Percentiles rank a stretch among this genome's conserved stretches.
Conservation (phyloP, 768 basidiomycete genomes). For the Lentinula boryana region DNA sequence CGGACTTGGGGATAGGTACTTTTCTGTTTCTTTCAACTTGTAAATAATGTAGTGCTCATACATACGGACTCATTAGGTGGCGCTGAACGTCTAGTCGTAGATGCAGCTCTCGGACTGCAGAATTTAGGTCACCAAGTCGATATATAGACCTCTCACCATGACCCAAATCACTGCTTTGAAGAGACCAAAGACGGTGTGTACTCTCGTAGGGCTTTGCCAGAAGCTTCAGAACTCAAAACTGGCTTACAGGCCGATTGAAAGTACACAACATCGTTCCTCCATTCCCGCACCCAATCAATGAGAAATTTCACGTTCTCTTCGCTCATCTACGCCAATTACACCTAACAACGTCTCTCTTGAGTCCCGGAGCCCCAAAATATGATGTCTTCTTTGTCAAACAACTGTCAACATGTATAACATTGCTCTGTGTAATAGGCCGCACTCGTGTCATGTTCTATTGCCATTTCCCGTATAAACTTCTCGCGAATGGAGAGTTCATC, state of each 20-base stretch:
- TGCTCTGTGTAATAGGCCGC: constrained; percentile 58
- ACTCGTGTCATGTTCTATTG: constrained; percentile 96
- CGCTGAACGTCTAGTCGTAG: constrained; percentile 91
- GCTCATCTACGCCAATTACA: constrained; percentile 88
- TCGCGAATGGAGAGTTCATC: constrained; percentile 62
- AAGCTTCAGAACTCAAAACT: constrained; percentile 19
- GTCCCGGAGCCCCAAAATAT: constrained; percentile 39
- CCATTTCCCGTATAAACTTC: constrained; percentile 95
- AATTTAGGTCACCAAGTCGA: constrained; percentile 80
- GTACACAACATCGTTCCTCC: constrained; percentile 70
- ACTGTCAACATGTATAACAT: constrained; percentile 85
- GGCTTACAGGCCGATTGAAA: constrained; percentile 60
- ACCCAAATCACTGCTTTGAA: constrained; percentile 83
- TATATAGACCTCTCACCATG: constrained; percentile 92
- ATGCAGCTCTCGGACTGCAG: constrained; percentile 89
- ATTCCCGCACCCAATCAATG: constrained; percentile 74
- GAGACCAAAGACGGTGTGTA: constrained; percentile 84
- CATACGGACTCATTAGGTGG: constrained; percentile 54
- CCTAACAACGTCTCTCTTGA: constrained; percentile 62
- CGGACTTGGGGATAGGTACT: constrained; percentile 90
- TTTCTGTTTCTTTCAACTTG: background rate
- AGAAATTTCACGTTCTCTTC: constrained; percentile 83
- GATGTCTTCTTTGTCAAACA: constrained; percentile 96
- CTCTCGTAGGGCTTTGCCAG: too few species aligned
- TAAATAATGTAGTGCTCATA: constrained; percentile 1